Conservation (phyloP, 768 basidiomycete genomes). For the Xanthoconium stramineum region DNA sequence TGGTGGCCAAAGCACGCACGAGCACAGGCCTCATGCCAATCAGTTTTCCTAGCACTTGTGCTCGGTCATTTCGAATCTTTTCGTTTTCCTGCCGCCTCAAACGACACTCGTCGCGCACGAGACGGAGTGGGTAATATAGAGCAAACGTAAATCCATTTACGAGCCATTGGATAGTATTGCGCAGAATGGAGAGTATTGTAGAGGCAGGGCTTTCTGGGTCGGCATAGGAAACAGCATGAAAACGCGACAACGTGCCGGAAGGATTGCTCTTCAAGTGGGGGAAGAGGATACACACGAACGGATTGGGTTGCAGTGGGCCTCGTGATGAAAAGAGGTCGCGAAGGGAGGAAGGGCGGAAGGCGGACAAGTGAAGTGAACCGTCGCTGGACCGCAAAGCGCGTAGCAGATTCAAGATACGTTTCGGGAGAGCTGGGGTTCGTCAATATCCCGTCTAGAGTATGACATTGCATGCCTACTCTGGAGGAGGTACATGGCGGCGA, state of each 20-base stretch:
- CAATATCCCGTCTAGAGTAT: not conserved
- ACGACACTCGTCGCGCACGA: conserved; percentile 65
- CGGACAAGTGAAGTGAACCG: conserved; percentile 44
- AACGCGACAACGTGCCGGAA: conserved; percentile 21
- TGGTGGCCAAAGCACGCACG: conserved; percentile 29
- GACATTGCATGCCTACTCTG: conserved; percentile 57
- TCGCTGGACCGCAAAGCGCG: conserved; percentile 41
- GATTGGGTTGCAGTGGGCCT: conserved; percentile 43
- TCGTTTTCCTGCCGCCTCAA: conserved; percentile 59
- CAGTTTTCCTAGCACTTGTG: conserved; percentile 63
- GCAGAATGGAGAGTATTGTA: conserved; percentile 8
- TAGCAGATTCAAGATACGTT: conserved; percentile 32
- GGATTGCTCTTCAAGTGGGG: conserved; percentile 51
- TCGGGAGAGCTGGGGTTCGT: conserved; percentile 26
- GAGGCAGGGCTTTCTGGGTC: conserved; percentile 7
- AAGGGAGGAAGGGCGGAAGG: conserved; percentile 47
- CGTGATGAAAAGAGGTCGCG: conserved; percentile 46
- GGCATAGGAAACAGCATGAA: conserved; percentile 7
- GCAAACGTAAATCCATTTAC: conserved; percentile 9
- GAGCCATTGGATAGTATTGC: conserved; percentile 8
- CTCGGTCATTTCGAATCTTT: conserved; percentile 62
- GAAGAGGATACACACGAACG: conserved; percentile 59
- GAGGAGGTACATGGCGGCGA: conserved; percentile 62
- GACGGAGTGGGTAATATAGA: conserved; percentile 51
- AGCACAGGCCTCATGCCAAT: conserved; percentile 50